phyloP scores from a whole-genome alignment of 169 alveolate species.

The Eimeria nieschulzi region DNA sequence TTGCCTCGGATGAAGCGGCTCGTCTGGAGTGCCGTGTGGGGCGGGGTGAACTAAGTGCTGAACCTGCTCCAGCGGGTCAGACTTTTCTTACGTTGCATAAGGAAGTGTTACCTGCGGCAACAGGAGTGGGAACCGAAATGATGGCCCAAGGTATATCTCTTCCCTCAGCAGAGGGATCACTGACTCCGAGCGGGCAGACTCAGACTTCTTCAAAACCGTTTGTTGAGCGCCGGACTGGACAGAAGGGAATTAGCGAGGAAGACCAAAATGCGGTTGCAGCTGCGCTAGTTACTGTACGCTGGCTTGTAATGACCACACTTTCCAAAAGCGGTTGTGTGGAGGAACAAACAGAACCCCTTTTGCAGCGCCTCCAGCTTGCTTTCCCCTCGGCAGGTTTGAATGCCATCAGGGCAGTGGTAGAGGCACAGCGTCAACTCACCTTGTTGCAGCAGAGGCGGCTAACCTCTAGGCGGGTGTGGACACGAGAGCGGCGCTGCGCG shows the following conservation, averaged over 20 bases:
- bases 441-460: constrained; percentile 1
- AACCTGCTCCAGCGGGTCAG: too few relatives aligned
- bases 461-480: constrained; percentile 24
- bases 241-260: background rate
- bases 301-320: background rate
- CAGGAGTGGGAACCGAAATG: too few relatives aligned
- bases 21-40: too few relatives aligned
- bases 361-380: constrained; percentile 9
- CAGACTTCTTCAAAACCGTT: too few relatives aligned
- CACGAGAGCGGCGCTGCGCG: background rate
- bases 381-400: constrained; percentile 18
- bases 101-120: too few relatives aligned
- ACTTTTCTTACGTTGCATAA: too few relatives aligned
- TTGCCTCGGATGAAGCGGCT: too few relatives aligned
- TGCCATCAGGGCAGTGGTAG: background rate
- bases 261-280: background rate
- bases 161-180: too few relatives aligned
- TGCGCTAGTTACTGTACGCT: background rate
- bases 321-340: background rate
- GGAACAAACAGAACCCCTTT: background rate
- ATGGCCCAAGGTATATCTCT: too few relatives aligned
- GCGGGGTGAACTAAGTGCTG: too few relatives aligned
- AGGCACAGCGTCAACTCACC: constrained; percentile 28
- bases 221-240: background rate
- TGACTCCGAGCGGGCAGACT: too few relatives aligned